Conservation (phyloP, 345 rosid species). For the Citropsis articulata region DNA sequence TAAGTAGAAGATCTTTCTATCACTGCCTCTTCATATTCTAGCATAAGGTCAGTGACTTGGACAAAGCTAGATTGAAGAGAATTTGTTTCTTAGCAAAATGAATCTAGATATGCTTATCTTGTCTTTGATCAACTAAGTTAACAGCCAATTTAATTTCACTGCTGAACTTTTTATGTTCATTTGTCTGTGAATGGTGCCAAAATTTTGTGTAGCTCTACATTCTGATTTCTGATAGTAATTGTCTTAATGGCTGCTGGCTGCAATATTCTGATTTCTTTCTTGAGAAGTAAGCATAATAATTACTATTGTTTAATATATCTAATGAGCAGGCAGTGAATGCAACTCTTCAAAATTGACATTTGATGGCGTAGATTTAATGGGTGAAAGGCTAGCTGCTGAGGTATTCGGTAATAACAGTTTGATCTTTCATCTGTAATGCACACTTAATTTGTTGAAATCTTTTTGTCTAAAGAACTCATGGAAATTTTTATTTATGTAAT, state of each 20-base stretch:
- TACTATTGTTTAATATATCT: slow-evolving; percentile 3
- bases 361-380: slow-evolving; percentile 93
- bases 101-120: neutral
- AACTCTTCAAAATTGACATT: slow-evolving; percentile 74
- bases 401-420: slow-evolving; percentile 34
- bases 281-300: neutral
- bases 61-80: neutral
- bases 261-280: neutral
- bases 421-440: slow-evolving; percentile 15
- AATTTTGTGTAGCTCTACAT: neutral
- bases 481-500: neutral
- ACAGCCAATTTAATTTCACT: neutral
- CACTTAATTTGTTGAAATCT: slow-evolving; percentile 9
- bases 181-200: neutral
- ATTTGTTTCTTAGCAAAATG: neutral
- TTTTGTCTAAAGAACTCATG: slow-evolving; percentile 1
- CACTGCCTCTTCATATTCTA: neutral
- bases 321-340: slow-evolving; percentile 75
- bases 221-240: neutral
- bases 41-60: neutral
- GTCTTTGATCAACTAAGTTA: neutral
- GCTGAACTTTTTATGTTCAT: neutral
- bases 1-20: neutral
- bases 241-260: neutral
- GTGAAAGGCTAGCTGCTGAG: slow-evolving; percentile 91